Evolutionary conservation across 2,329 filamentous ascomycete species (phyloP), one percentile per base, ranked within the genome.

Genomic region (Verticillium tricorpus): DNA sequence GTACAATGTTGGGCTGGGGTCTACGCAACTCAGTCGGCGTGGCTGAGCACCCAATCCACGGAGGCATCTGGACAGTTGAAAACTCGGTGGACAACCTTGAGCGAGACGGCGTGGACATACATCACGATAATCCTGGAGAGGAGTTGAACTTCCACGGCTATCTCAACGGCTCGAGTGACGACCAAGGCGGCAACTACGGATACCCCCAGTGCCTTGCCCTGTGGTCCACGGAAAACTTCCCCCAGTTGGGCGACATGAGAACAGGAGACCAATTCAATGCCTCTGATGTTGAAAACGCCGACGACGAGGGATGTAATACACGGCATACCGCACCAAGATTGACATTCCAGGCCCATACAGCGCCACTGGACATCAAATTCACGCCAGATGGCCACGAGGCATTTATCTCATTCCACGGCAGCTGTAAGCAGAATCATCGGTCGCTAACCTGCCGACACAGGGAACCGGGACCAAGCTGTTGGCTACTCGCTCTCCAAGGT

Each of bases 131-230:
- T 68, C 89, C 89, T 0, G 89, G 85, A 22, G 89, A 92, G 70
- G 87, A 91, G 72, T 73, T 92, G 71, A 91, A 92, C 72, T 90
- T 83, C 70, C 85, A 89, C 65, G 88, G 89, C 2, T 80, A 79
- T 58, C 77, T 90, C 39, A 68, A 66, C 61, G 66, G 69, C 56
- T 67, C 65, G 5, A 65, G 66, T 0, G 69, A 67, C 12, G 61
- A 71, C 22, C 71, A 75, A 60, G 78, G 77, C 17, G 73, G 72
- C 3, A 91, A 91, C 72, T 89, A 88, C 69, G 90, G 89, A 25
- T 93, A 92, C 69, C 90, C 90, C 1, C 74, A 79, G 56, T 92
- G 90, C 76, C 89, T 86, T 67, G 79, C 89, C 0, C 78, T 88
- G 9, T 92, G 89, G 88, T 78, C 83, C 62, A 80, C 83, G 0